phyloP scores from a whole-genome alignment of 169 alveolate species.

The Eimeria brunetti region DNA sequence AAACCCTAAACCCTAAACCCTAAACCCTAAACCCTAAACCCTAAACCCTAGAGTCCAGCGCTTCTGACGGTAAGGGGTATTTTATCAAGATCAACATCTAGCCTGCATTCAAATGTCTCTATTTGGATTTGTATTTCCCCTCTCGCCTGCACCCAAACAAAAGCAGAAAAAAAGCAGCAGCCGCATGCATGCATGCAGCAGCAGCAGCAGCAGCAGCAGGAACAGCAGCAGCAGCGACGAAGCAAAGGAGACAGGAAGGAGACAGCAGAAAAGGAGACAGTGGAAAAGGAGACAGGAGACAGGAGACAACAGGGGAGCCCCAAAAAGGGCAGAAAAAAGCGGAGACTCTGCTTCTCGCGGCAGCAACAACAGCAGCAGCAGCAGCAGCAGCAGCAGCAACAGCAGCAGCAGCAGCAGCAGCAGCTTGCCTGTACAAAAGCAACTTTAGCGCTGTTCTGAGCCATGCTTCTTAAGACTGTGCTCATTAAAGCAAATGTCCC shows the following conservation, averaged over 20 bases:
- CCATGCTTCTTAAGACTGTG: neutral
- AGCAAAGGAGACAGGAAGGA: neutral
- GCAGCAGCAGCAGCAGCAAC: neutral
- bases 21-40: too few relatives aligned
- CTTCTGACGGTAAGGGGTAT: neutral
- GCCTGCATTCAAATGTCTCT: neutral
- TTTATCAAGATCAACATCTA: neutral
- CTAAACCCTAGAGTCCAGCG: too few relatives aligned
- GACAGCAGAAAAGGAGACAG: constrained; percentile 22
- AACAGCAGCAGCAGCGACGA: neutral
- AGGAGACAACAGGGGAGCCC: neutral
- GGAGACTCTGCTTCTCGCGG: too few relatives aligned
- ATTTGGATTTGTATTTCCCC: constrained; percentile 19
- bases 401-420: neutral
- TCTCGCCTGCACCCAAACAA: constrained; percentile 19
- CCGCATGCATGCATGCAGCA: constrained; percentile 5
- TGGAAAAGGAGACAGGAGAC: too few relatives aligned
- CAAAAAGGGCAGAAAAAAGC: too few relatives aligned
- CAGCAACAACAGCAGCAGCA: too few relatives aligned
- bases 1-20: too few relatives aligned
- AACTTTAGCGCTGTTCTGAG: neutral
- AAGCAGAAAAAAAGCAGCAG: neutral
- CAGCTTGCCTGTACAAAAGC: neutral
- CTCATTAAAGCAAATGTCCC: neutral
- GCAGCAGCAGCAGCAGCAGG: neutral